phyloP scores from a whole-genome alignment of 139 green algal species.

The Chlamydomonas incerta region DNA sequence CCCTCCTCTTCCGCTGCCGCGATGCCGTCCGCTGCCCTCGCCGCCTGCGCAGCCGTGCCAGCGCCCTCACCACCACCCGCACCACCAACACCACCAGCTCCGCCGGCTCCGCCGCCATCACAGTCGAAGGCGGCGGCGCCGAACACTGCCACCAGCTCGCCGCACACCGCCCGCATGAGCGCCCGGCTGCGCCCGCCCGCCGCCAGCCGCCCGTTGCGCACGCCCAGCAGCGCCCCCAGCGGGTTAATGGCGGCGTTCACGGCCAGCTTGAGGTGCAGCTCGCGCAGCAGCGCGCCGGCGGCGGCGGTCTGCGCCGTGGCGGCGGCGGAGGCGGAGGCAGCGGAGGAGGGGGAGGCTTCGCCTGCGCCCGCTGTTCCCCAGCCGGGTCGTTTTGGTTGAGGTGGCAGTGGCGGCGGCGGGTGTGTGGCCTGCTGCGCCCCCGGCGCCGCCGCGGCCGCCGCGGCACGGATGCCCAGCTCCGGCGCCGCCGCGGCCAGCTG shows the following conservation, averaged over 20 bases:
- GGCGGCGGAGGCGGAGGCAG: not conserved
- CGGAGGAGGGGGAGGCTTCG: too few relatives aligned
- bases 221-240: slow-evolving; percentile 60
- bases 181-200: not conserved
- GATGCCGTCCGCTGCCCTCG: not conserved
- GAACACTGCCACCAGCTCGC: slow-evolving; percentile 45
- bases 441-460: too few relatives aligned
- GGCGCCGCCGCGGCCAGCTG: not conserved
- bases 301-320: not conserved
- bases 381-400: too few relatives aligned
- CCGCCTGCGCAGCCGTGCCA: not conserved
- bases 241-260: slow-evolving; percentile 66
- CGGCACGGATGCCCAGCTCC: not conserved
- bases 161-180: slow-evolving; percentile 32
- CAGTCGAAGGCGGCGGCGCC: not conserved
- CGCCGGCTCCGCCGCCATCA: too few relatives aligned
- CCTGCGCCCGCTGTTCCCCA: too few relatives aligned
- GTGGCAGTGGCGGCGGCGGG: too few relatives aligned
- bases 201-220: slow-evolving; percentile 51
- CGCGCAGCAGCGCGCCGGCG: not conserved
- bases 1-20: not conserved
- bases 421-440: too few relatives aligned
- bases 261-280: slow-evolving; percentile 55
- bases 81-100: too few relatives aligned
- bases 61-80: too few relatives aligned